Percentiles rank a stretch among this genome's conserved stretches.
Evolutionary conservation across 2,329 filamentous ascomycete genomes (phyloP).

Genomic region (Talaromyces islandicus): DNA sequence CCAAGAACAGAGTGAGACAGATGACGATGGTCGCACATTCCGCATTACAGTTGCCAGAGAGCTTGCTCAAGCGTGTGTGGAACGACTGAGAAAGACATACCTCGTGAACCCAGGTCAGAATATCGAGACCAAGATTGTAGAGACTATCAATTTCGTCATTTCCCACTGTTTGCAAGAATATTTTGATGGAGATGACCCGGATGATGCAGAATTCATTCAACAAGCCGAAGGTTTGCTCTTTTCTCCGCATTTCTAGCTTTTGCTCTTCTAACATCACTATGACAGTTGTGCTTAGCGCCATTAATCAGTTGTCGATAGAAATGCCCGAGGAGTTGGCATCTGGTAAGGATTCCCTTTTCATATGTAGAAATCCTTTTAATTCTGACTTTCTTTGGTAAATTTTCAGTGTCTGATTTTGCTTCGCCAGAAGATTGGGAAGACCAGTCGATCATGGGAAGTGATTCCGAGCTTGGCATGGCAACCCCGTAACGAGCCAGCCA

Average conservation of each 20-base stretch:
- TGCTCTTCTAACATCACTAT: slow-evolving; percentile 8
- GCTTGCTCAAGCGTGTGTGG: slow-evolving; percentile 25
- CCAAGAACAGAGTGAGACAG: slow-evolving; percentile 23
- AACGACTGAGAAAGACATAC: slow-evolving; percentile 28
- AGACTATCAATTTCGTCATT: slow-evolving; percentile 32
- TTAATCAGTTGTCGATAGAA: slow-evolving; percentile 32
- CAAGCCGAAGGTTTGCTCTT: slow-evolving; percentile 29
- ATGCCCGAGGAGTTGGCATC: slow-evolving; percentile 34
- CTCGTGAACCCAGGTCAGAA: slow-evolving; percentile 18
- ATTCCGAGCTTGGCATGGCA: slow-evolving; percentile 34
- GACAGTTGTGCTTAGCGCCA: slow-evolving; percentile 24
- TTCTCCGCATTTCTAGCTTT: not conserved
- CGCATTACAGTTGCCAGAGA: slow-evolving; percentile 25
- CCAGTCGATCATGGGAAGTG: slow-evolving; percentile 34
- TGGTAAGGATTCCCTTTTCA: slow-evolving; percentile 24
- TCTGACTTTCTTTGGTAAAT: slow-evolving; percentile 16
- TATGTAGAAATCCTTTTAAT: slow-evolving; percentile 10
- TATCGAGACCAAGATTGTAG: slow-evolving; percentile 31
- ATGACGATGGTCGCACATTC: slow-evolving; percentile 21
- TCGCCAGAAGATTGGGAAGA: slow-evolving; percentile 39
- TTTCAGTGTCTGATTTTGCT: slow-evolving; percentile 33
- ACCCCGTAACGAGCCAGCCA: slow-evolving; percentile 24
- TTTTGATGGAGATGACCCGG: slow-evolving; percentile 28
- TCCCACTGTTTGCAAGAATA: slow-evolving; percentile 33
- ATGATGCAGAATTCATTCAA: slow-evolving; percentile 27